Evolutionary conservation across 2,329 filamentous ascomycete genomes (phyloP).

Genomic region (Monosporascus sp.): DNA sequence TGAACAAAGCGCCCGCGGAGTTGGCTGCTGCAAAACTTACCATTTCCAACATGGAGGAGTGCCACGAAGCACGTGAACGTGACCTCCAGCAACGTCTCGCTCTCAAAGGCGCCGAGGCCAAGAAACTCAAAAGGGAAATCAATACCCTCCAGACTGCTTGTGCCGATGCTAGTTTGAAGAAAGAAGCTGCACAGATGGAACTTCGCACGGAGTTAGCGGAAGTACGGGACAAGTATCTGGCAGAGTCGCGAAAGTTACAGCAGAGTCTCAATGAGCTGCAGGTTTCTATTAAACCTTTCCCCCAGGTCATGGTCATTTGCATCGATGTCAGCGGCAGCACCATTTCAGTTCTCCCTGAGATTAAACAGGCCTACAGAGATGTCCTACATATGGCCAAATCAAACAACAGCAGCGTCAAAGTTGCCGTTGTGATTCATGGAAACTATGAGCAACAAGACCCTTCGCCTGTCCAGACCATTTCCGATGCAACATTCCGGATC

Average conservation of each 20-base stretch:
- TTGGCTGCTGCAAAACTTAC: not conserved
- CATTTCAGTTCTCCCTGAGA: not conserved
- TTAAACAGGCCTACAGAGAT: constrained; percentile 9
- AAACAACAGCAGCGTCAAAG: constrained; percentile 4
- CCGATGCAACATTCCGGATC: constrained; percentile 3
- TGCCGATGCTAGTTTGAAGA: constrained; percentile 2
- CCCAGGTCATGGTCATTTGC: constrained; percentile 6
- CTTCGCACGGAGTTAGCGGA: not conserved
- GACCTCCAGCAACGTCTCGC: constrained; percentile 3
- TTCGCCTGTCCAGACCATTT: constrained; percentile 2
- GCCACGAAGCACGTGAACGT: not conserved
- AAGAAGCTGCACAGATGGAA: constrained; percentile 1
- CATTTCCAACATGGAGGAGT: not conserved
- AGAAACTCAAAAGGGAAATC: constrained; percentile 1
- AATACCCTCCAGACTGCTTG: not conserved
- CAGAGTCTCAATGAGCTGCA: constrained; percentile 4
- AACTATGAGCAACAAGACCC: not conserved
- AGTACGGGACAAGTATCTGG: not conserved
- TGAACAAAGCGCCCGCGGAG: not conserved
- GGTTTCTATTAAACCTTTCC: constrained; percentile 4
- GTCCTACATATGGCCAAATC: constrained; percentile 5
- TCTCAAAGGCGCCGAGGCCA: not conserved
- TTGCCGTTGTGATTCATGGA: constrained; percentile 7
- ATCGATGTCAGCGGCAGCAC: constrained; percentile 7
- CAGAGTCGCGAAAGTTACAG: constrained; percentile 1